These are phyloP conservation scores for Ensete glaucum DNA, from an alignment of 176 grass and related monocot genomes.

Conservation along the genomic window DNA sequence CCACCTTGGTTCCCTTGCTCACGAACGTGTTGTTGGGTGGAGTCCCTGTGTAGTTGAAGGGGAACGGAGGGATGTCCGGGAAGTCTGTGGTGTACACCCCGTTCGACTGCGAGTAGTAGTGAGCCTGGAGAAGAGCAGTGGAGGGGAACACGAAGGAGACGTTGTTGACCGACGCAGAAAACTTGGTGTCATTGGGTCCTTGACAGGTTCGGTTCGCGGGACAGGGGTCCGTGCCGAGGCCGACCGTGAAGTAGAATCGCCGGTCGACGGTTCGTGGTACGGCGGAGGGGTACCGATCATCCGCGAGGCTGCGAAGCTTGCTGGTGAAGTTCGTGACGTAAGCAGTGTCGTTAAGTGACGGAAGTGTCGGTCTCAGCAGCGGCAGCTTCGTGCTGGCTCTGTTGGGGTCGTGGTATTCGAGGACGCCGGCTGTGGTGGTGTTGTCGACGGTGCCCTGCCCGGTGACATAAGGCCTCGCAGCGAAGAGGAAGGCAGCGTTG, in stretches of 20 bases:
- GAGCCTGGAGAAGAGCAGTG: conserved; percentile 51
- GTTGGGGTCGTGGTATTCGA: conserved; percentile 36
- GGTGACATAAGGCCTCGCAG: conserved; percentile 47
- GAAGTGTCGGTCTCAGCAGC: conserved; percentile 35
- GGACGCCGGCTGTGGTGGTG: conserved; percentile 45
- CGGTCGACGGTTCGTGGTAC: conserved; percentile 42
- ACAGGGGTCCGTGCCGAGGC: conserved; percentile 58
- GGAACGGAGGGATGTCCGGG: conserved; percentile 26
- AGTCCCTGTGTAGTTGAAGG: conserved; percentile 80
- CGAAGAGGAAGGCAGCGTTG: conserved; percentile 44
- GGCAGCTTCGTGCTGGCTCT: conserved; percentile 7
- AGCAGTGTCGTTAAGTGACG: conserved; percentile 53
- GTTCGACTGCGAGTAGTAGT: conserved; percentile 23
- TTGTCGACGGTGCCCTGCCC: conserved; percentile 58
- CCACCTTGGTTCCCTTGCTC: conserved; percentile 49
- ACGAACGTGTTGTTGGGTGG: conserved; percentile 75
- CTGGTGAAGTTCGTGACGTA: conserved; percentile 34
- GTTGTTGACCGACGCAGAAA: conserved; percentile 61
- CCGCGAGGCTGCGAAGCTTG: conserved; percentile 47
- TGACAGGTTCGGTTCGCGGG: conserved; percentile 49
- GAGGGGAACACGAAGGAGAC: conserved; percentile 49
- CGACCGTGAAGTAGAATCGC: conserved; percentile 70
- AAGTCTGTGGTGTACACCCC: conserved; percentile 60
- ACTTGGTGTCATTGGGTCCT: conserved; percentile 57
- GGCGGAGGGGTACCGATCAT: conserved; percentile 27